Base-by-base conservation (phyloP, 2,329 filamentous ascomycete genomes). In the Paramyrothecium sp. region DNA sequence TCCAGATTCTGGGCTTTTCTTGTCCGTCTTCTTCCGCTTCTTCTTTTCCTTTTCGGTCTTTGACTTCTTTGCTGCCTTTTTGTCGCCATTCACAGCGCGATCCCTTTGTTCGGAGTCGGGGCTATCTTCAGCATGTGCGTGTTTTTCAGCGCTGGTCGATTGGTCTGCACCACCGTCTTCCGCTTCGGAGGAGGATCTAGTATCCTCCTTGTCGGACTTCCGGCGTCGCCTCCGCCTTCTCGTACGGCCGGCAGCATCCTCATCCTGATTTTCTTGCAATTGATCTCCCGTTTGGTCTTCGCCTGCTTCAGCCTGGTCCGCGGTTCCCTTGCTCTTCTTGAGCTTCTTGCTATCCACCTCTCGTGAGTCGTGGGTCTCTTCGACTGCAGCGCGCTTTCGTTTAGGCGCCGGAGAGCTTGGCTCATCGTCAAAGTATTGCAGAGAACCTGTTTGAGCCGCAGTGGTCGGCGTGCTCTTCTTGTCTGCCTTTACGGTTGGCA, bases 331-430 rank as follows among this genome's bases (percentile, higher is more conserved):
- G 7, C 62, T 63, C 22, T 22, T 22, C 22, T 60, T 55, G 47
- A 65, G 58, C 34, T 59, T 60, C 58, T 51, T 66, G 59, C 57
- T 67, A 48, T 68, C 71, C 51, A 69, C 70, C 22, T 64, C 68
- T 49, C 57, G 23, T 61, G 67, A 58, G 54, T 65, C 64, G 21
- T 65, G 60, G 38, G 53, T 62, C 63, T 68, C 66, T 51, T 71
- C 63, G 34, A 56, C 68, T 56, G 65, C 58, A 33, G 73, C 69
- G 56, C 77, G 68, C 61, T 76, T 77, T 53, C 73, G 65, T 59
- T 76, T 77, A 3, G 69, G 51, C 19, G 61, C 67, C 2, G 60
- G 56, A 7, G 62, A 58, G 12, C 56, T 67, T 1, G 65, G 54
- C 50, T 71, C 63, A 11, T 73, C 67, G n/a, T 70, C 64, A 52